Evolutionary conservation across 495 filamentous ascomycete species (phyloP), one percentile per base, ranked within the genome.

Genomic region (Tuber indicum): DNA sequence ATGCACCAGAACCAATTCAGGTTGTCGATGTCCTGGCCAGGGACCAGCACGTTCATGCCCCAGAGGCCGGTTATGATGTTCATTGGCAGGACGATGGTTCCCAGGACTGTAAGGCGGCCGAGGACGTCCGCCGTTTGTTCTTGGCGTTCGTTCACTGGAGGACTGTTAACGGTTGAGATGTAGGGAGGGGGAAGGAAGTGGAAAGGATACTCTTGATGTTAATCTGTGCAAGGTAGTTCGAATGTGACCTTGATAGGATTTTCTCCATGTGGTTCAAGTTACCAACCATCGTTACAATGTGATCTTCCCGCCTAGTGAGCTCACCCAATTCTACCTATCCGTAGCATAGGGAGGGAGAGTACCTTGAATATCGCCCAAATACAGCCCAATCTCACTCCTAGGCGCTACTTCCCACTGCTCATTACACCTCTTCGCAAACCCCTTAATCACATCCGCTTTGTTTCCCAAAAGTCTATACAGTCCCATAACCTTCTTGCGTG

Each of bases 201-300:
- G 82, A 92, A 36, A 66, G 3, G 5, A 66, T 66, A 66, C 58
- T 93, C 81, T 94, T 93, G 78, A 99, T 94, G 72, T 92, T 94
- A 76, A 99, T 89, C 85, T 98, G 96, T 21, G 96, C 96, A 26
- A 98, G 88, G 78, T 98, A 98, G 83, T 99, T 99, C 86, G 91
- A 91, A 86, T 98, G 96, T n/a, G 91, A 91, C 36, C 96, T 92
- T 10, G 92, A 93, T 74, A 99, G 89, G 89, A 99, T 98, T 87
- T 98, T 98, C 84, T 99, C 96, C 80, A 96, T 98, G 83, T 99
- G 96, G 16, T 89, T 90, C 74, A 99, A 86, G 84, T 97, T 99
- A 79, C 91, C 92, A 89, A 97, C 96, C 96, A 98, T 98, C 77
- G 96, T 98, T 46, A 99, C 93, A 47, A 99, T 95, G 88, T 99